These are phyloP conservation scores for Cystobasidium ongulense DNA, from an alignment of 768 basidiomycete species.

Conservation along the genomic window DNA sequence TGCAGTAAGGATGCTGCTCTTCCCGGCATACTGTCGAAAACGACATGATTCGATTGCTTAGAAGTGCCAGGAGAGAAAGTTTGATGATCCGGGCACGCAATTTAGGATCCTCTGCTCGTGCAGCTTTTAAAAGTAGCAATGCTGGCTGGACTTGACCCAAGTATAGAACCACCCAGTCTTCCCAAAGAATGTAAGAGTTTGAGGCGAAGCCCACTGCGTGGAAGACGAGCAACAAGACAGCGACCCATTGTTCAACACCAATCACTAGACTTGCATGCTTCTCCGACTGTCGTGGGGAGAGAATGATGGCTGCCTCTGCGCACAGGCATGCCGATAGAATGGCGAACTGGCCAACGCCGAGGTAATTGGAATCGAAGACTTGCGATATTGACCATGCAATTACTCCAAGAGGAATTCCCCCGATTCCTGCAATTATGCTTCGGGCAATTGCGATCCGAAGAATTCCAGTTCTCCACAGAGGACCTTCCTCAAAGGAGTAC, in stretches of 20 bases:
- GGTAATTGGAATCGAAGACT: neutral
- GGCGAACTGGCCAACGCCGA: neutral
- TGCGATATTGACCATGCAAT: neutral
- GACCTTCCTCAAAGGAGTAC: neutral
- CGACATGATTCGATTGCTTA: conserved; percentile 66
- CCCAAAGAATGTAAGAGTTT: conserved; percentile 97
- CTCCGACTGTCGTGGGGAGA: neutral
- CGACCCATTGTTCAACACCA: neutral
- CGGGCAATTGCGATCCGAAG: neutral
- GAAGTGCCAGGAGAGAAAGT: conserved; percentile 60
- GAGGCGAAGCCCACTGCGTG: conserved; percentile 74
- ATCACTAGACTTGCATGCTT: neutral
- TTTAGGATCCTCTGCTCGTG: conserved; percentile 59
- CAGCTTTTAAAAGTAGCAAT: conserved; percentile 57
- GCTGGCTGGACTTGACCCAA: conserved; percentile 56
- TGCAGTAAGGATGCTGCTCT: conserved; percentile 83
- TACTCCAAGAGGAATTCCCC: conserved; percentile 17
- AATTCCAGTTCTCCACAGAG: conserved; percentile 8
- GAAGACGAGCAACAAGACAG: conserved; percentile 49
- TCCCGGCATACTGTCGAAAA: conserved; percentile 84
- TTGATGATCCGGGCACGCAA: conserved; percentile 68
- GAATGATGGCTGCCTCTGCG: conserved; percentile 27
- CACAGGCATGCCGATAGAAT: neutral
- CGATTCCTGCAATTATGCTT: neutral
- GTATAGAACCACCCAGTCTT: conserved; percentile 73